Evolutionary conservation across 306 rosid genomes (phyloP), one percentile per base, ranked within the genome.

Genomic region (Glycine tomentella): DNA sequence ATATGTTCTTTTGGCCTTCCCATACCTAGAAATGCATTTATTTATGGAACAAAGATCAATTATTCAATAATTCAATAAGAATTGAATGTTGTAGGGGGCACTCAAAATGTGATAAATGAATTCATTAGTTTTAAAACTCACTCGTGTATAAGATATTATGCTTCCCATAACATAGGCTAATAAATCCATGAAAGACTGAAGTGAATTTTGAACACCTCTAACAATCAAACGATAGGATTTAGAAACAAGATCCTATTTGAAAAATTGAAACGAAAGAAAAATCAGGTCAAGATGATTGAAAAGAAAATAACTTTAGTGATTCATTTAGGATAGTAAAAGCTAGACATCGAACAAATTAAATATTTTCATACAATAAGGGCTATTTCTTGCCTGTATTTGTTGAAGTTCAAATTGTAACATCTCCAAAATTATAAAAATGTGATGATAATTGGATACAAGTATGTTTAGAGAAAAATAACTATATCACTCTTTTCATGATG

Each of bases 121-220:
- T 20, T 20, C 36, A 13, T 68, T 16, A 42, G 70, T 44, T n/a
- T 59, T 46, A 12, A 81, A 53, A 72, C 74, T 81, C 63, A 95
- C 99, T 94, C 86, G 78, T 46, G 99, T 96, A 76, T 93, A 81
- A 9, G 98, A 90, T 77, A 95, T 51, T 57, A 93, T 51, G 69
- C 90, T 87, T 80, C 96, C 98, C 97, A 95, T 87, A 58, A 88
- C 77, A 83, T 93, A 95, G n/a, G 93, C 94, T 86, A 89, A 77
- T 84, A 93, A 78, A 52, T 95, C 98, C 96, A 93, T 86, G 46
- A 56, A 71, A 9, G 99, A 90, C 65, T 93, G 99, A 76, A 95
- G 92, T 31, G 98, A 91, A 75, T 53, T 95, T 84, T 93, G 99
- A 79, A 90, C 92, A 1, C 99, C 97, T 80, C 99, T 98, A 77